Conservation (phyloP, 2,329 filamentous ascomycete species). For the Fusarium multiceps region DNA sequence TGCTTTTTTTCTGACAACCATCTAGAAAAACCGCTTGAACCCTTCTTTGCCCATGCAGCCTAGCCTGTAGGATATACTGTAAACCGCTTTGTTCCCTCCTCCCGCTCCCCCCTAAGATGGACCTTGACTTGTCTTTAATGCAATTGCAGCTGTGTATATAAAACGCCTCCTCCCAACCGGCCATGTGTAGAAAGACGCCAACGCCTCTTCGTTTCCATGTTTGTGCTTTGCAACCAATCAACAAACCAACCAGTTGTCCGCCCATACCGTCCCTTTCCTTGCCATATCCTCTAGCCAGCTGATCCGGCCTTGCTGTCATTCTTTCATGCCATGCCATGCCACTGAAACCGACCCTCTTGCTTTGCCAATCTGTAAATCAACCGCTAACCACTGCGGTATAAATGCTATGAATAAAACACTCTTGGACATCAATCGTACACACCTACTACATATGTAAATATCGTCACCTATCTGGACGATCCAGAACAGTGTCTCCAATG, state of each 20-base stretch:
- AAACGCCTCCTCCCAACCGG: slow-evolving; percentile 44
- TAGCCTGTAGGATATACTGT: slow-evolving; percentile 40
- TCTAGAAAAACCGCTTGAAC: slow-evolving; percentile 44
- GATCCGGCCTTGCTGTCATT: slow-evolving; percentile 30
- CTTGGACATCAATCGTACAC: slow-evolving; percentile 44
- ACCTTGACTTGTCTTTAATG: slow-evolving; percentile 36
- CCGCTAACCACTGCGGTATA: slow-evolving; percentile 35
- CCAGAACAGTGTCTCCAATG: slow-evolving; percentile 44
- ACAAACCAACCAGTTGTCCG: slow-evolving; percentile 16
- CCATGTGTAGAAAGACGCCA: slow-evolving; percentile 47
- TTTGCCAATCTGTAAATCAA: slow-evolving; percentile 42
- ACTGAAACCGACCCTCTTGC: slow-evolving; percentile 8
- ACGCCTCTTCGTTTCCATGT: slow-evolving; percentile 44
- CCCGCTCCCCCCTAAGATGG: slow-evolving; percentile 36
- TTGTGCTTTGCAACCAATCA: slow-evolving; percentile 29
- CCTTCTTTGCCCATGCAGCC: slow-evolving; percentile 43
- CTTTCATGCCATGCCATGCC: slow-evolving; percentile 15
- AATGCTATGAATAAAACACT: slow-evolving; percentile 31
- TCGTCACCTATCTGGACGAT: slow-evolving; percentile 34
- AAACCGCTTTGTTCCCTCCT: slow-evolving; percentile 34
- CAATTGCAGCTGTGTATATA: slow-evolving; percentile 47
- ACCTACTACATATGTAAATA: slow-evolving; percentile 36
- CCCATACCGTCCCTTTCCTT: not conserved
- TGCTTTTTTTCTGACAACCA: slow-evolving; percentile 46
- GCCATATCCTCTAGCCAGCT: slow-evolving; percentile 4